Percentiles rank a stretch among this genome's conserved stretches.
These are phyloP conservation scores for Syzygium malaccense DNA, from an alignment of 441 rosid genomes.

Conservation along the genomic window DNA sequence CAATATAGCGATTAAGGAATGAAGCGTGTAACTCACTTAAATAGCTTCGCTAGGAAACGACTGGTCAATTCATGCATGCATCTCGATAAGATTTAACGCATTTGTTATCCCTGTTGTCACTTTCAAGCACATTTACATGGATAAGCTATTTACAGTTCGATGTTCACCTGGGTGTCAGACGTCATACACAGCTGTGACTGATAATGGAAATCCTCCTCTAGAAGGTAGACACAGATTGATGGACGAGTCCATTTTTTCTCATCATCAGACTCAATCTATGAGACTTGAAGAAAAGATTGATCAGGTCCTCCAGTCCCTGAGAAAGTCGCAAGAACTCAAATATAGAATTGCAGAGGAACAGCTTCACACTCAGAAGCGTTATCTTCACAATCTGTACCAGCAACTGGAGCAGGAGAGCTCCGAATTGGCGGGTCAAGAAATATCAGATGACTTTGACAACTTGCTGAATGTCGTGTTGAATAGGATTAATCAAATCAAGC, in stretches of 20 bases:
- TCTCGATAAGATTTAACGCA: not conserved
- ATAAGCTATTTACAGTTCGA: not conserved
- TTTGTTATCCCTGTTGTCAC: not conserved
- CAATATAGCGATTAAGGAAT: not conserved
- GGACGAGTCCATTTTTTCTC: conserved; percentile 25
- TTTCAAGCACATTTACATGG: not conserved
- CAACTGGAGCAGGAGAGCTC: no score
- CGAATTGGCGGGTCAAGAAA: no score
- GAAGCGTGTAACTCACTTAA: not conserved
- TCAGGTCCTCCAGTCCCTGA: conserved; percentile 49
- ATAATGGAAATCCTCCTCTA: conserved; percentile 16
- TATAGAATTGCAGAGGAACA: no score
- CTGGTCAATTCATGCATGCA: not conserved
- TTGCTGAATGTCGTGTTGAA: no score
- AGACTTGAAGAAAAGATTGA: conserved; percentile 59
- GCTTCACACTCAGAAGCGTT: no score
- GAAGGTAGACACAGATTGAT: conserved; percentile 12
- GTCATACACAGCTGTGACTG: conserved; percentile 21
- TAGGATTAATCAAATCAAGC: no score
- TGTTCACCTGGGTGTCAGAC: not conserved
- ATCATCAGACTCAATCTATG: conserved; percentile 30
- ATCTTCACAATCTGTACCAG: no score
- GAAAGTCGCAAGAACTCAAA: no score
- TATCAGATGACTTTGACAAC: no score
- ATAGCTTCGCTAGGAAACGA: not conserved